phyloP scores from a whole-genome alignment of 495 filamentous ascomycete species.

The Lepraria neglecta region DNA sequence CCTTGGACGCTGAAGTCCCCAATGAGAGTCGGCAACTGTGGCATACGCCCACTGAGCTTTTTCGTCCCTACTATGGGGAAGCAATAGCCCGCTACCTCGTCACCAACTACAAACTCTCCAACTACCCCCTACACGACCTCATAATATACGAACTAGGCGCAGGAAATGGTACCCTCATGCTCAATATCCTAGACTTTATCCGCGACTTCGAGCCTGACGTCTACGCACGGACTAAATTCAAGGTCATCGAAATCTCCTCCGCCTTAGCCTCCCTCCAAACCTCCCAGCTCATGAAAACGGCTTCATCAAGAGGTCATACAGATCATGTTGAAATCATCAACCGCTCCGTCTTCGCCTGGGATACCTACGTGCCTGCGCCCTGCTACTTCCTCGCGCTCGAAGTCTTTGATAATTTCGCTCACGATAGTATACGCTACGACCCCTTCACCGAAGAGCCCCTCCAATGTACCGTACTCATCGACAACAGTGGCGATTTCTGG shows the following conservation, averaged over 20 bases:
- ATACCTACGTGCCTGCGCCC: conserved; percentile 71
- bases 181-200: conserved; percentile 96
- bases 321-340: conserved; percentile 91
- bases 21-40: conserved; percentile 86
- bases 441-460: conserved; percentile 63
- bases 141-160: conserved; percentile 99
- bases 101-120: conserved; percentile 87
- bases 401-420: conserved; percentile 97
- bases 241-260: conserved; percentile 88
- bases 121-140: conserved; percentile 93
- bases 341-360: conserved; percentile 90
- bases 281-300: conserved; percentile 57
- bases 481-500: conserved; percentile 79
- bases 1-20: conserved; percentile 59
- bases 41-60: conserved; percentile 98
- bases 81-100: conserved; percentile 91
- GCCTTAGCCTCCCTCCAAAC: conserved; percentile 71
- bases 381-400: conserved; percentile 98
- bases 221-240: conserved; percentile 89
- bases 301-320: conserved; percentile 64
- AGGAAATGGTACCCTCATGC: conserved; percentile 95
- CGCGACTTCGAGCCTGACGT: conserved; percentile 82
- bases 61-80: conserved; percentile 94
- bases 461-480: conserved; percentile 83
- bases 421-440: conserved; percentile 90